phyloP scores from a whole-genome alignment of 78 protist species.

The Paratrimastix pyriformis region DNA sequence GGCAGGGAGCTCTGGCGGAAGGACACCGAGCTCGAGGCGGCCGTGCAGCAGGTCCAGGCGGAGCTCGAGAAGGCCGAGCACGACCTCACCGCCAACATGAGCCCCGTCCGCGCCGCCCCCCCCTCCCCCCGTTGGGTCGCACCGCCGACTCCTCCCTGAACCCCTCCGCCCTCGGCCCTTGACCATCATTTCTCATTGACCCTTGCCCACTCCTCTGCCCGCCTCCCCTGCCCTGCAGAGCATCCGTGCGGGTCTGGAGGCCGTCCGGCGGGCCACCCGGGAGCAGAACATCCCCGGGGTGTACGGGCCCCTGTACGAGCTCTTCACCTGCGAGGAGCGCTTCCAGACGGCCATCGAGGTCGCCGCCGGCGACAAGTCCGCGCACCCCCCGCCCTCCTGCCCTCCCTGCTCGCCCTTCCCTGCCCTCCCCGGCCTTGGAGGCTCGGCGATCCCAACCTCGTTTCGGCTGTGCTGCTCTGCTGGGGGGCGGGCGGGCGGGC shows the following conservation, averaged over 20 bases:
- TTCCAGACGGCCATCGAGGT: slow-evolving; percentile 70
- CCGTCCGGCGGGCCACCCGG: slow-evolving; percentile 16
- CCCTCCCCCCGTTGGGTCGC: too few species aligned
- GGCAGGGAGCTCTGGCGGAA: slow-evolving; percentile 22
- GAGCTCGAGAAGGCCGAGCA: neutral
- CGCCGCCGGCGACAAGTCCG: slow-evolving; percentile 52
- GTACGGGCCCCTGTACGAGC: slow-evolving; percentile 82
- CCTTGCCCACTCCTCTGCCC: too few species aligned
- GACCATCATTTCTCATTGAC: too few species aligned
- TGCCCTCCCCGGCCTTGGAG: too few species aligned
- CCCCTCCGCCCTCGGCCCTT: too few species aligned
- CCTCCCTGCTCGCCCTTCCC: too few species aligned
- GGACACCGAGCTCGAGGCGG: neutral
- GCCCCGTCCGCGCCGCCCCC: too few species aligned
- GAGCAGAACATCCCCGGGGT: slow-evolving; percentile 15
- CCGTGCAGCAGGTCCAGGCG: neutral
- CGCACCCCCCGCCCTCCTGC: neutral
- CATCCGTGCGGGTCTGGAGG: slow-evolving; percentile 23
- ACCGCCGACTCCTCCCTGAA: too few species aligned
- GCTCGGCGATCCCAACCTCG: too few species aligned
- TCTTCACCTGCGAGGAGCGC: slow-evolving; percentile 45
- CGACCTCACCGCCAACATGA: neutral
- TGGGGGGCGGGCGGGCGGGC: too few species aligned
- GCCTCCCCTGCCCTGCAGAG: too few species aligned
- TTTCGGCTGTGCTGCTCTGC: too few species aligned